Percentiles rank a stretch among this genome's conserved stretches.
phyloP scores from a whole-genome alignment of 1,284 basidiomycete genomes.

The Xanthoconium separans region DNA sequence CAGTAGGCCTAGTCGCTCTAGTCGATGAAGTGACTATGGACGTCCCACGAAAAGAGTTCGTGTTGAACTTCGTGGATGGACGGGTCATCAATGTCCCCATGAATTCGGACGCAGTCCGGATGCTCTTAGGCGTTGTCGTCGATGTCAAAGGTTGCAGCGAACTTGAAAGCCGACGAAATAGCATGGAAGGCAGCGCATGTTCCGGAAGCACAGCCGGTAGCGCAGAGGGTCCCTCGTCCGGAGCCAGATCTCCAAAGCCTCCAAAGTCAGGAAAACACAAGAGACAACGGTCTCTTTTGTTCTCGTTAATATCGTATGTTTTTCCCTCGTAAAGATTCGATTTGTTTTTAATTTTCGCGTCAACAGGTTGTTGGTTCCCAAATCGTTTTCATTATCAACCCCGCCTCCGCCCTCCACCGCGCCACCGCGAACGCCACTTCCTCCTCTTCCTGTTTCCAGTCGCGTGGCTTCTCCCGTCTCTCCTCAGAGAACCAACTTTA shows the following conservation, averaged over 20 bases:
- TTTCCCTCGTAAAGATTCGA: not conserved
- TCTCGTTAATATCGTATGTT: constrained; percentile 62
- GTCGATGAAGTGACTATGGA: constrained; percentile 63
- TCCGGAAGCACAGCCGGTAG: constrained; percentile 25
- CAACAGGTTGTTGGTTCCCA: constrained; percentile 40
- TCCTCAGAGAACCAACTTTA: constrained; percentile 9
- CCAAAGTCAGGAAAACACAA: constrained; percentile 41
- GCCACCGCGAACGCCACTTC: constrained; percentile 29
- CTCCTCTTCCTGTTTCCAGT: constrained; percentile 19
- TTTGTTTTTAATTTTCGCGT: constrained; percentile 5
- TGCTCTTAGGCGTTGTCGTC: constrained; percentile 48
- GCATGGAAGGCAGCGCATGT: constrained; percentile 37
- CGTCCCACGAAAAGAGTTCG: constrained; percentile 43
- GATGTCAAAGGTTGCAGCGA: constrained; percentile 51
- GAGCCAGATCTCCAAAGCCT: constrained; percentile 13
- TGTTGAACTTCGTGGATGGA: constrained; percentile 59
- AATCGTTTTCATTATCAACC: constrained; percentile 26
- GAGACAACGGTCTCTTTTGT: constrained; percentile 64
- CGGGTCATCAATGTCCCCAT: constrained; percentile 49
- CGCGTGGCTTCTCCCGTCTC: constrained; percentile 10
- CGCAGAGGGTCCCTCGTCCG: constrained; percentile 9
- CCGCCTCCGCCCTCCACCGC: constrained; percentile 29
- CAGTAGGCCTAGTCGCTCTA: constrained; percentile 55
- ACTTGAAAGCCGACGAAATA: constrained; percentile 30
- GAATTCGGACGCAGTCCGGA: constrained; percentile 39